phyloP scores from a whole-genome alignment of 345 rosid species.

The Bruguiera sexangula region DNA sequence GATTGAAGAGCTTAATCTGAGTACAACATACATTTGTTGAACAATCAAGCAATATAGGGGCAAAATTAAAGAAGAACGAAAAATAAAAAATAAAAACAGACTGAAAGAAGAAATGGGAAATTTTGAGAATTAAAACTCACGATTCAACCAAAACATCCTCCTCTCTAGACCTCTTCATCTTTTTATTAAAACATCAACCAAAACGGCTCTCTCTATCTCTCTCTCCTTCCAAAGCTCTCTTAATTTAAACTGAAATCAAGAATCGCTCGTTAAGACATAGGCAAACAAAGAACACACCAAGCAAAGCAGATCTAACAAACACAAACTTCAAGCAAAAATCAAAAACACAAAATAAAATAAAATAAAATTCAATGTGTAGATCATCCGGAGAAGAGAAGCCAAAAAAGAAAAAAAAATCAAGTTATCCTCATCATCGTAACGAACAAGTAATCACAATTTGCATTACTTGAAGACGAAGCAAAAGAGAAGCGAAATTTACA shows the following conservation, averaged over 20 bases:
- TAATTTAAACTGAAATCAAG: constrained; percentile 26
- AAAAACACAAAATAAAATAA: not conserved
- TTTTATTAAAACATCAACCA: constrained; percentile 8
- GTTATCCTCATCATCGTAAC: not conserved
- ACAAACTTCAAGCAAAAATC: constrained; percentile 1
- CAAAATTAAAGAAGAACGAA: no score
- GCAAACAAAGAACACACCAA: constrained; percentile 9
- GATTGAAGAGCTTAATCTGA: no score
- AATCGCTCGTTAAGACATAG: not conserved
- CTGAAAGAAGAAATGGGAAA: constrained; percentile 49
- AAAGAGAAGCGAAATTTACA: not conserved
- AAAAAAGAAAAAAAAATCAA: not conserved
- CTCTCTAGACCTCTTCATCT: constrained; percentile 84
- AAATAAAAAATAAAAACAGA: constrained; percentile 13
- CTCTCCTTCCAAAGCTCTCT: constrained; percentile 28
- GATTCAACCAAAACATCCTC: constrained; percentile 26
- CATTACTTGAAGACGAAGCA: constrained; percentile 37
- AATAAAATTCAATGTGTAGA: constrained; percentile 31
- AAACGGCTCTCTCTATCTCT: constrained; percentile 17
- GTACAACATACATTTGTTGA: no score
- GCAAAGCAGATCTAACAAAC: constrained; percentile 52
- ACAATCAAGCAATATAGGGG: not conserved
- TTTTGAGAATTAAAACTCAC: no score
- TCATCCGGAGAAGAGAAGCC: constrained; percentile 24
- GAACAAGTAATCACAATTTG: not conserved